These are phyloP conservation scores for Prunus kanzakura DNA, from an alignment of 306 rosid species.

Conservation along the genomic window DNA sequence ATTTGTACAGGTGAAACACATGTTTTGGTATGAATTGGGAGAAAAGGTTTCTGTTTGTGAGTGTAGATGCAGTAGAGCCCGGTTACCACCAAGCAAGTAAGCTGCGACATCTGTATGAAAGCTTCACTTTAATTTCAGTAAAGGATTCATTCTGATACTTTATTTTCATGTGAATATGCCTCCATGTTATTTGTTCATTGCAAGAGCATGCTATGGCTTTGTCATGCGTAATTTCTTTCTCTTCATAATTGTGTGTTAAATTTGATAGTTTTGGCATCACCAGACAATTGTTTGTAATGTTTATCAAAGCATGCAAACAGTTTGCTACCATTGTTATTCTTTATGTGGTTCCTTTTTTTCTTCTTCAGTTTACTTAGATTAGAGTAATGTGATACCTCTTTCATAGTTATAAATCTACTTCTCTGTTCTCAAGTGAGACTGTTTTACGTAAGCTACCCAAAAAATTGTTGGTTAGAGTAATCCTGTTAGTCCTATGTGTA, in stretches of 20 bases:
- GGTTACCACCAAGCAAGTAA: slow-evolving; percentile 95
- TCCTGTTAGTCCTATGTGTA: background rate
- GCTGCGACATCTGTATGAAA: slow-evolving; percentile 19
- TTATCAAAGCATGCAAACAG: background rate
- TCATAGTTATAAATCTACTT: background rate
- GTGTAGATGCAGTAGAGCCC: slow-evolving; percentile 91
- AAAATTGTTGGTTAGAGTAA: slow-evolving; percentile 17
- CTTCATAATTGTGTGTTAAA: background rate
- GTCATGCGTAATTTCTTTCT: background rate
- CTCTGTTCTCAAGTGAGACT: background rate
- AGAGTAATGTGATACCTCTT: no score
- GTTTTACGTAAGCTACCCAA: background rate
- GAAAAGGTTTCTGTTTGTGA: slow-evolving; percentile 80
- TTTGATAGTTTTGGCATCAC: background rate
- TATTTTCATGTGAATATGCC: slow-evolving; percentile 6
- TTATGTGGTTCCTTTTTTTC: background rate
- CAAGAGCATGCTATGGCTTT: slow-evolving; percentile 20
- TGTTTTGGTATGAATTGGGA: slow-evolving; percentile 83
- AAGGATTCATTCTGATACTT: slow-evolving; percentile 2
- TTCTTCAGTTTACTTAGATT: no score
- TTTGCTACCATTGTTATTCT: background rate
- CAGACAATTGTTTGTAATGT: background rate
- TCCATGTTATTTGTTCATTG: slow-evolving; percentile 14
- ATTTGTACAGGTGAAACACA: slow-evolving; percentile 76
- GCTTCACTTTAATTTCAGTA: background rate